Base-by-base conservation (phyloP, 768 basidiomycete species). In the Leccinum ochraceum region DNA sequence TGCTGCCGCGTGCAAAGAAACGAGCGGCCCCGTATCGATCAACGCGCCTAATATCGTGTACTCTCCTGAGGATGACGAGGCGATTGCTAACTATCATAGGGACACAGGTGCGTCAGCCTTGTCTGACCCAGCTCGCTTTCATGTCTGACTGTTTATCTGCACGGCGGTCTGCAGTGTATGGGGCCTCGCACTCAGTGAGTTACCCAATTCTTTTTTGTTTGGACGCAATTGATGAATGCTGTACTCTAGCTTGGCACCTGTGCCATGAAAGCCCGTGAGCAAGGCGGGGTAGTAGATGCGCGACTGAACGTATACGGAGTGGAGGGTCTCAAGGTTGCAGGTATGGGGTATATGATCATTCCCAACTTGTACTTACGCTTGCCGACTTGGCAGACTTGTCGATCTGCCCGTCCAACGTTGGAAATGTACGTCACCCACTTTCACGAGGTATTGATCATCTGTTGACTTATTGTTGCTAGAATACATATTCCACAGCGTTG, bases 181-280 rank as follows among this genome's bases (percentile, higher is more conserved):
- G 24, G 24, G 26, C 24, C 48, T 50, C 20, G 24, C 48, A 50
- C 7, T 13, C 20, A 24, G 48, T 50, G n/a, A 46, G 44, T 13
- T 13, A 10, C 7, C 17, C 17, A n/a, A 42, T 42, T 24, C 22
- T 3, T 48, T 48, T 0, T n/a, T 24, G 30, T 7, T 5, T 0
- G 26, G 13, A 50, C 13, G 6, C 20, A 16, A 16, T 17, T 16
- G 7, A 50, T 26, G 49, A 8, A 50, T 24, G 7, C 7, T 14
- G 16, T 50, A 8, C 0, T 53, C 52, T 34, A 53, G 52, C 52
- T 53, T 20, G 52, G 87, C 34, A 89, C 87, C 0, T 88, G 86
- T 58, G 80, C 87, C 1, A 89, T 89, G 88, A 87, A 87, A 22
- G 9, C 54, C 8, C 62, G 37, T 36, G 36, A 37, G 3, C 44